Percentiles rank a stretch among this genome's conserved stretches.
phyloP scores from a whole-genome alignment of 768 basidiomycete genomes.

The Podaxis pistillaris region DNA sequence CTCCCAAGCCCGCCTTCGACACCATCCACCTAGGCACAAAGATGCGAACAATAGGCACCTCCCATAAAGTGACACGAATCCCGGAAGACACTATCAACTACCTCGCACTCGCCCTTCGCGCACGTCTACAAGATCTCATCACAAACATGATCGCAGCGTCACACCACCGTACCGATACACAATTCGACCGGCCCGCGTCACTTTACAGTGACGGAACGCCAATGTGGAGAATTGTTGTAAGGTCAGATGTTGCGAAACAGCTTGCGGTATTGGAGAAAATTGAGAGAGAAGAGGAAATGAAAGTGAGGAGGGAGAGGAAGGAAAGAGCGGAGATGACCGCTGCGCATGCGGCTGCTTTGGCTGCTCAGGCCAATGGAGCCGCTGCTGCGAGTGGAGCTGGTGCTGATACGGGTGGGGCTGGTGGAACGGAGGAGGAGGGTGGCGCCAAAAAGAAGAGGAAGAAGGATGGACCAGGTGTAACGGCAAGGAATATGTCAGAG shows the following conservation, averaged over 20 bases:
- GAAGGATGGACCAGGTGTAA: conserved; percentile 80
- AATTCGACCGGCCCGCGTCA: conserved; percentile 66
- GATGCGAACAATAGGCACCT: conserved; percentile 64
- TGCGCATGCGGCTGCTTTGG: conserved; percentile 62
- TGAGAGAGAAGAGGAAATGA: conserved; percentile 83
- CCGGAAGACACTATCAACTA: conserved; percentile 77
- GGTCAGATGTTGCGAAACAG: conserved; percentile 80
- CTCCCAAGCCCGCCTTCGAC: conserved; percentile 67
- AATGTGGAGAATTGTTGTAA: conserved; percentile 81
- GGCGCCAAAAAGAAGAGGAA: conserved; percentile 78
- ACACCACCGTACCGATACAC: conserved; percentile 66
- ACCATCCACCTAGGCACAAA: conserved; percentile 59
- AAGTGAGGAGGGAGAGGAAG: conserved; percentile 72
- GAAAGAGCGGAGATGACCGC: conserved; percentile 73
- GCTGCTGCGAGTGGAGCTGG: conserved; percentile 27
- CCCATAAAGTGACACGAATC: conserved; percentile 65
- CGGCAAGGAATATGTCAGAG: conserved; percentile 87
- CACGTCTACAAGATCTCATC: conserved; percentile 69
- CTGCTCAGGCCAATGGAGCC: conserved; percentile 51
- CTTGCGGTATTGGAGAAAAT: conserved; percentile 70
- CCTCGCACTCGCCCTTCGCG: conserved; percentile 74
- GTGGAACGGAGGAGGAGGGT: conserved; percentile 31
- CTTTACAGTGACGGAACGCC: conserved; percentile 49
- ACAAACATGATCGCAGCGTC: conserved; percentile 67
- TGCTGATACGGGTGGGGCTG: conserved; percentile 28